Conservation (phyloP, 192 early-diverging fungal species). For the Cladochytrium replicatum region DNA sequence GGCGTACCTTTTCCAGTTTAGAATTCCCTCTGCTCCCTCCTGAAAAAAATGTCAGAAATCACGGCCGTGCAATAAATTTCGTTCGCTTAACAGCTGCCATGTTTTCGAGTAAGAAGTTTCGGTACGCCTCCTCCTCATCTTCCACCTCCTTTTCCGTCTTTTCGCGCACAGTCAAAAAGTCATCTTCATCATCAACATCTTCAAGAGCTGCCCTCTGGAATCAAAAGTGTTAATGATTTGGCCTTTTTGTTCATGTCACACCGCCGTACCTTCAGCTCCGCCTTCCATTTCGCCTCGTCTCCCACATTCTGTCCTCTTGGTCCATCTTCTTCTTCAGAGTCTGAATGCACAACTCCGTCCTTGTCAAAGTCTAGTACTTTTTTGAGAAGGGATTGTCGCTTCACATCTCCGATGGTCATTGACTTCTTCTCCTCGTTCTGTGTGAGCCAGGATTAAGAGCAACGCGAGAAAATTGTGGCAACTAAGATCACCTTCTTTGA, state of each 20-base stretch:
- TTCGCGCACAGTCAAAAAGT: slow-evolving; percentile 60
- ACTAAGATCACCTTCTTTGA: slow-evolving; percentile 39
- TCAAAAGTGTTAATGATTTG: neutral
- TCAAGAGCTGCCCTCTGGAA: slow-evolving; percentile 11
- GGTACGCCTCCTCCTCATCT: slow-evolving; percentile 82
- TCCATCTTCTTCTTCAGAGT: slow-evolving; percentile 13
- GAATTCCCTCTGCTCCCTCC: slow-evolving; percentile 42
- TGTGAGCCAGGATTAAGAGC: neutral
- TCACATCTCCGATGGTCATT: slow-evolving; percentile 76
- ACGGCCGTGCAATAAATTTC: no score
- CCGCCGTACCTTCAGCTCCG: slow-evolving; percentile 50
- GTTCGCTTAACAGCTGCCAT: no score
- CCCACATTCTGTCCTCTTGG: slow-evolving; percentile 58
- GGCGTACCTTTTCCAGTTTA: slow-evolving; percentile 38
- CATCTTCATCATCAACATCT: slow-evolving; percentile 51
- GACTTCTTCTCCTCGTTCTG: slow-evolving; percentile 45
- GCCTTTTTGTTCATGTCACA: slow-evolving; percentile 3
- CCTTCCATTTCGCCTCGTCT: slow-evolving; percentile 73
- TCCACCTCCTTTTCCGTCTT: slow-evolving; percentile 69
- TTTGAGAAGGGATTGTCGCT: slow-evolving; percentile 62
- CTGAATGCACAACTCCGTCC: slow-evolving; percentile 27
- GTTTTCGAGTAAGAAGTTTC: slow-evolving; percentile 74
- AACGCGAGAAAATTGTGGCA: neutral
- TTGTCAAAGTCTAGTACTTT: slow-evolving; percentile 24
- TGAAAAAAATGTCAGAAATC: no score